Conservation (phyloP, 108 stramenopile species). For the Nitzschia inconspicua region DNA sequence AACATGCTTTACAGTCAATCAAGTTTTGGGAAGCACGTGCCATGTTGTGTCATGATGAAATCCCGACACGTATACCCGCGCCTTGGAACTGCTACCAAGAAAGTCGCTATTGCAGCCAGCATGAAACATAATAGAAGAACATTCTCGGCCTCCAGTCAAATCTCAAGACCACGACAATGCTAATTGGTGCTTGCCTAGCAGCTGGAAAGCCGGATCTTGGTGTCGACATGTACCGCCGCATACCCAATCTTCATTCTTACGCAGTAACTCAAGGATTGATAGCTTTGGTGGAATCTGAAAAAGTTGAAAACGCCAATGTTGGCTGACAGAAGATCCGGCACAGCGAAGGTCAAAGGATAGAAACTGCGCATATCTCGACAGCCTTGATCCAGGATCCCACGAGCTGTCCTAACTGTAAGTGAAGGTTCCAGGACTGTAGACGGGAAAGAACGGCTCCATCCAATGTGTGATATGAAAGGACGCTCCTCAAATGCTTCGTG, state of each 20-base stretch:
- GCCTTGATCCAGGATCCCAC: too few species aligned
- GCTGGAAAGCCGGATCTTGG: slow-evolving; percentile 55
- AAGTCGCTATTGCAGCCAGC: too few species aligned
- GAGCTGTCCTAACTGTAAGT: too few species aligned
- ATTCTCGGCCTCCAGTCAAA: slow-evolving; percentile 77
- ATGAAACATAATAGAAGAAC: too few species aligned
- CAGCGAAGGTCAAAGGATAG: slow-evolving; percentile 52
- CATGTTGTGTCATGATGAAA: too few species aligned
- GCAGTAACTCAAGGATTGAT: slow-evolving; percentile 63
- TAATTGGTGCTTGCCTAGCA: slow-evolving; percentile 77
- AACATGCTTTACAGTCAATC: too few species aligned
- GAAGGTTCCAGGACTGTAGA: too few species aligned
- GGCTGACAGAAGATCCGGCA: background rate
- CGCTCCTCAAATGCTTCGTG: too few species aligned
- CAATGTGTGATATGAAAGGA: too few species aligned
- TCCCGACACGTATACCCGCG: slow-evolving; percentile 76
- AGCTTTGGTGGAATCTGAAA: slow-evolving; percentile 50
- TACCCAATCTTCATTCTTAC: slow-evolving; percentile 70
- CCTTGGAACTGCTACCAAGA: slow-evolving; percentile 68
- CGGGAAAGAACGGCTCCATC: too few species aligned
- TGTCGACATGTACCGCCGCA: slow-evolving; percentile 55
- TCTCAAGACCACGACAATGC: slow-evolving; percentile 74
- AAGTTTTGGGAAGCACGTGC: too few species aligned
- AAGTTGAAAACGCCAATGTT: slow-evolving; percentile 48
- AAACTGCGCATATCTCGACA: too few species aligned